Base-by-base conservation (phyloP, 345 rosid species). In the Heritiera littoralis region DNA sequence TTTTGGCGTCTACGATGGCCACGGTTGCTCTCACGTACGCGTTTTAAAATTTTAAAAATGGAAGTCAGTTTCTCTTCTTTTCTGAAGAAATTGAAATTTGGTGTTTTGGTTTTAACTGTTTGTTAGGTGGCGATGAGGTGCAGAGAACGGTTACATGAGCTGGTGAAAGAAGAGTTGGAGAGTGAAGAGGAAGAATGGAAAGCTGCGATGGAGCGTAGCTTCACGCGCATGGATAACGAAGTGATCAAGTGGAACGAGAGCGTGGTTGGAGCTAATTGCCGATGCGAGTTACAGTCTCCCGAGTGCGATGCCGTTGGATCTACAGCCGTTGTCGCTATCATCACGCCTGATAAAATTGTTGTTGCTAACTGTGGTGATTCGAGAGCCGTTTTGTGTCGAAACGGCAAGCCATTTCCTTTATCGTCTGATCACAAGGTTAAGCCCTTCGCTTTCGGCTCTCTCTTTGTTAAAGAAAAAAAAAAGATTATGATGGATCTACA, bases 341-440 rank as follows among this genome's bases (percentile, higher is more conserved):
- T 97, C 40, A 92, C 93, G 5, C 89, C 86, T 3, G 90, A 89
- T 12, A 89, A 92, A 82, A 90, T 94, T 2, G 20, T 93, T 4
- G 91, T 93, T 12, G 92, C 99, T 4, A 97, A 97, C 60, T 92
- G 98, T 49, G 99, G 99, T 3, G 99, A 96, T 66, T 96, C 99
- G 0, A 88, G 99, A 56, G 98, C 98, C 0, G 94, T 96, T 68
- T 89, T 94, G n/a, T 92, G 90, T 32, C 92, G 97, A 3, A 91
- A 90, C 46, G 95, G 95, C 54, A 89, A 81, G 66, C 86, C 98
- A 23, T 18, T 97, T 6, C 91, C 98, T 5, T 87, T 94, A 65
- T 92, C 99, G 5, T 79, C 84, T 6, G 98, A 97, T 85, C 99
- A 97, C 70, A 97, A 94, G 94, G 98, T 93, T 35, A 45, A 45